Evolutionary conservation across 2,329 filamentous ascomycete genomes (phyloP), one percentile per base, ranked within the genome.

Genomic region (Botryotinia calthae): DNA sequence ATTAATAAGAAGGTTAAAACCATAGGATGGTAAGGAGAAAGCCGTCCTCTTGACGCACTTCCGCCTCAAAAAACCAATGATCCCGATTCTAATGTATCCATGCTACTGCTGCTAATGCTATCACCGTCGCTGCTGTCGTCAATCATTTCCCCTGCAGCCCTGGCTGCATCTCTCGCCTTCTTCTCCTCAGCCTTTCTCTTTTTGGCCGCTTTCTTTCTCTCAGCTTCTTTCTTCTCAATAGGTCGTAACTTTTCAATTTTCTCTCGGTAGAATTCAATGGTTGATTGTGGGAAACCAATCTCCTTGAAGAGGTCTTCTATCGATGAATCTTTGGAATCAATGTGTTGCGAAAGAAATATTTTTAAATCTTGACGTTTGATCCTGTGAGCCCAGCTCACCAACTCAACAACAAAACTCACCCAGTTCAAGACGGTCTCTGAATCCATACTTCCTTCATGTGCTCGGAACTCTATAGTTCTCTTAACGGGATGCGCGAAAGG

Each of bases 381-480:
- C 48, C 31, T 42, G 28, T 72, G 51, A 37, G 62, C 61, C 70
- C 70, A 72, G n/a, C 28, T 28, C 14, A 48, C 48, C 4, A 72
- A 34, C 42, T 67, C 61, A 42, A 42, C 31, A 28, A 72, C 18
- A 31, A 72, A 72, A 20, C 28, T 28, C 4, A 42, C 46, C 71
- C 73, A 74, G 5, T 70, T 54, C 28, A 61, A 20, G 1, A 79
- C 59, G 2, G 48, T 71, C 16, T 74, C 61, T 6, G 59, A 51
- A 66, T 76, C 75, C n/a, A 76, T 54, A 2, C 64, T 73, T 18
- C 76, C 75, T 22, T 70, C 71, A 70, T 78, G 76, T 58, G 76
- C 73, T 42, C 76, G 66, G 66, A 78, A 79, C 56, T 79, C 77
- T 18, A 78, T 73, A 10, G 72, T 73, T 40, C 66, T 46, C 28